Percentiles rank a stretch among this genome's conserved stretches.
These are phyloP conservation scores for Eucalyptus caleyi DNA, from an alignment of 345 rosid genomes.

Conservation along the genomic window DNA sequence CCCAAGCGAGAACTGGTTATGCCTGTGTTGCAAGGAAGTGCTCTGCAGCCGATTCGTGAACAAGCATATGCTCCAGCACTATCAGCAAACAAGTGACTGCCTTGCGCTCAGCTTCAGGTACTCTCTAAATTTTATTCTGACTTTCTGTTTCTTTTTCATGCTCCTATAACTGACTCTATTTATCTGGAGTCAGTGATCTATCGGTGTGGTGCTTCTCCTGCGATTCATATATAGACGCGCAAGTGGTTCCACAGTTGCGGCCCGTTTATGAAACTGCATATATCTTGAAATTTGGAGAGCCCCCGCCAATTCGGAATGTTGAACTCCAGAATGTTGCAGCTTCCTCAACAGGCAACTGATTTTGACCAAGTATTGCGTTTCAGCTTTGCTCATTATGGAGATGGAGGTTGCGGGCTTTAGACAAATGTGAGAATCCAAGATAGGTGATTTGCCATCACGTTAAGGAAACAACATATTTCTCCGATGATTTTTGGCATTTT, in stretches of 20 bases:
- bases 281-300: conserved; percentile 71
- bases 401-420: not conserved
- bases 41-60: conserved; percentile 89
- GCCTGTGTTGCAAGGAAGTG: conserved; percentile 74
- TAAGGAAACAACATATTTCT: not conserved
- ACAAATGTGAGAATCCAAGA: not conserved
- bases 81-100: conserved; percentile 44
- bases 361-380: not conserved
- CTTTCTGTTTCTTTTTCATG: not conserved
- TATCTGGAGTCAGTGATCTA: conserved; percentile 42
- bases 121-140: not conserved
- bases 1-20: conserved; percentile 81
- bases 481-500: not conserved
- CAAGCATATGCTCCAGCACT: conserved; percentile 80
- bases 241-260: conserved; percentile 44
- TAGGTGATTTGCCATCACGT: not conserved
- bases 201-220: conserved; percentile 88
- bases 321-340: not conserved
- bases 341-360: not conserved
- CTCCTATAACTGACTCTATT: not conserved
- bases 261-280: conserved; percentile 61
- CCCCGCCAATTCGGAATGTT: conserved; percentile 40
- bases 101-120: conserved; percentile 81
- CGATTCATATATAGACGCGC: conserved; percentile 74
- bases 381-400: not conserved